Percentiles rank a stretch among this genome's conserved stretches.
phyloP scores from a whole-genome alignment of 805 yeast species.

The Vanderwaltozyma tropicalis region DNA sequence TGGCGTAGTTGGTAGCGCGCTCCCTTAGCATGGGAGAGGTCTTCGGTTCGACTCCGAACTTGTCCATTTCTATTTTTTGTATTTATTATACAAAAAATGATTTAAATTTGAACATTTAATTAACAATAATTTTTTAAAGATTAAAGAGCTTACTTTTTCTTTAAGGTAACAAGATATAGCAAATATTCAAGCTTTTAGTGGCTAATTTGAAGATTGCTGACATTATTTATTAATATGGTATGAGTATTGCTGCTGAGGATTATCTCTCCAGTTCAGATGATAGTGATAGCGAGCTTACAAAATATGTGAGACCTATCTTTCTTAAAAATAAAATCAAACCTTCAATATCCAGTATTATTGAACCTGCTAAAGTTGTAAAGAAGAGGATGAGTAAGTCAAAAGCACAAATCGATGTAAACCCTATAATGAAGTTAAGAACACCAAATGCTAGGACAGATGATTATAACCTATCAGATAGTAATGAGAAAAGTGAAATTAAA shows the following conservation, averaged over 20 bases:
- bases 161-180: no score
- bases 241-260: neutral
- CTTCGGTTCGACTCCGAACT: slow-evolving; percentile 68
- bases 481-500: no score
- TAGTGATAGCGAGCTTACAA: neutral
- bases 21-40: slow-evolving; percentile 66
- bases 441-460: neutral
- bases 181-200: no score
- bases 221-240: neutral
- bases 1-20: slow-evolving; percentile 74
- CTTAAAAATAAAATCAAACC: neutral
- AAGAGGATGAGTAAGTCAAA: neutral
- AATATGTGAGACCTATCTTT: neutral
- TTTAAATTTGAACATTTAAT: no score
- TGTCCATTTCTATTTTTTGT: slow-evolving; percentile 38
- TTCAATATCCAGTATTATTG: neutral
- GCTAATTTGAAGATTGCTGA: no score
- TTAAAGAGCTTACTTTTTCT: no score
- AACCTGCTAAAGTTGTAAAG: neutral
- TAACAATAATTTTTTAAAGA: neutral
- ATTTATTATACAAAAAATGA: neutral
- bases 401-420: neutral
- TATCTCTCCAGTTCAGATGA: neutral
- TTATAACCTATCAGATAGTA: neutral
- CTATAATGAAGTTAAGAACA: neutral